Evolutionary conservation across 164 flowering plant genomes (phyloP).

Genomic region (Protea cynaroides): DNA sequence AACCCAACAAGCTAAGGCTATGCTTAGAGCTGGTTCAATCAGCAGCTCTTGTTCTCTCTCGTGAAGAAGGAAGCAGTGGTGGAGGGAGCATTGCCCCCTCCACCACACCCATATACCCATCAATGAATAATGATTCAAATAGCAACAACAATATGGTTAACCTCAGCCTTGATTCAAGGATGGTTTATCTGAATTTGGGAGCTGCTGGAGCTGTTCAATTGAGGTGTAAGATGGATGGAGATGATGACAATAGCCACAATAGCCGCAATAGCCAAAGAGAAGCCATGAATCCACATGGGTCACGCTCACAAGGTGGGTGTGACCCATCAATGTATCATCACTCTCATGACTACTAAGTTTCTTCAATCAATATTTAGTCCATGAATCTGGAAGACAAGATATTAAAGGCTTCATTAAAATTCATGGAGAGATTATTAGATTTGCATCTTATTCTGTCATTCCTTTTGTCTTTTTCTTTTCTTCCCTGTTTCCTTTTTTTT

Average conservation of each 20-base stretch:
- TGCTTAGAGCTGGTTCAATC: constrained; percentile 96
- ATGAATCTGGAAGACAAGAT: not conserved
- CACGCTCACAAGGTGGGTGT: constrained; percentile 29
- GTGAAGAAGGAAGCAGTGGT: constrained; percentile 54
- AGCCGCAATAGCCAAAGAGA: constrained; percentile 35
- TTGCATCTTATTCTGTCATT: not conserved
- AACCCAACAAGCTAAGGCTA: constrained; percentile 90
- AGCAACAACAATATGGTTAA: constrained; percentile 26
- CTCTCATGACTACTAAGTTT: constrained; percentile 39
- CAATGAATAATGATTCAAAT: constrained; percentile 29
- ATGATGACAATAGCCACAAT: constrained; percentile 29
- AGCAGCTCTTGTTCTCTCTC: constrained; percentile 82
- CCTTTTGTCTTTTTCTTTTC: constrained; percentile 2
- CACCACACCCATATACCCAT: constrained; percentile 32
- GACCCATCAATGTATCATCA: constrained; percentile 50
- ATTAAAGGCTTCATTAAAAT: constrained; percentile 3
- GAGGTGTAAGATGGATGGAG: constrained; percentile 49
- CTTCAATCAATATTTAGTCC: constrained; percentile 4
- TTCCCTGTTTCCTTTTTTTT: not conserved
- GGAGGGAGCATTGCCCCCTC: constrained; percentile 14
- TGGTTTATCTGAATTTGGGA: constrained; percentile 76
- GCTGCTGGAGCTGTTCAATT: constrained; percentile 38
- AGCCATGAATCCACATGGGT: constrained; percentile 32
- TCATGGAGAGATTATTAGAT: constrained; percentile 2
- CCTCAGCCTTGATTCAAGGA: constrained; percentile 62